phyloP scores from a whole-genome alignment of 2,329 filamentous ascomycete species.

The Ambrosiella cleistominuta region DNA sequence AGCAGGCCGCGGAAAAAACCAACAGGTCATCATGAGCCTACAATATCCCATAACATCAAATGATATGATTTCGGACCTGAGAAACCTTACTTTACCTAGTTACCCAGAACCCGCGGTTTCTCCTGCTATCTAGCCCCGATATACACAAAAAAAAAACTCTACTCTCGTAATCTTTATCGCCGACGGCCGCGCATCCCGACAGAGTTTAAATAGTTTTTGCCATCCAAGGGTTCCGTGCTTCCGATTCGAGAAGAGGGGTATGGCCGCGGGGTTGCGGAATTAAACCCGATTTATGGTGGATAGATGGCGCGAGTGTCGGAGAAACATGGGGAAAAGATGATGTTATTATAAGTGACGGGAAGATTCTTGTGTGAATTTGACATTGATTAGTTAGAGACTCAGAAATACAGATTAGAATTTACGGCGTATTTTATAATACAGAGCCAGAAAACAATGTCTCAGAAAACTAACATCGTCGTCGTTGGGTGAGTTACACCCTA shows the following conservation, averaged over 20 bases:
- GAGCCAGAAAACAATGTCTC: slow-evolving; percentile 2
- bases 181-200: not conserved
- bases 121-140: too few species aligned
- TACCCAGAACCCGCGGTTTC: not conserved
- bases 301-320: not conserved
- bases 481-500: slow-evolving; percentile 5
- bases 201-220: not conserved
- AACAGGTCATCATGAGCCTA: too few species aligned
- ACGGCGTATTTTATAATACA: too few species aligned
- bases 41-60: too few species aligned
- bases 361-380: too few species aligned
- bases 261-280: not conserved
- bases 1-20: too few species aligned
- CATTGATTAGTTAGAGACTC: too few species aligned
- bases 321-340: not conserved
- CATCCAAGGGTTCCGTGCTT: not conserved
- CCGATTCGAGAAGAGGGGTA: not conserved
- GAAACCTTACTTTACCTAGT: not conserved
- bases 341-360: too few species aligned
- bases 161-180: not conserved
- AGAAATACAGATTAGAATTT: too few species aligned
- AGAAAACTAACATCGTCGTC: slow-evolving; percentile 11
- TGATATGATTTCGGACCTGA: too few species aligned
- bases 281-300: not conserved
- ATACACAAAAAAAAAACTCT: too few species aligned